Conservation (phyloP, 257 asterid genomes). For the Ajuga chamaepitys region DNA sequence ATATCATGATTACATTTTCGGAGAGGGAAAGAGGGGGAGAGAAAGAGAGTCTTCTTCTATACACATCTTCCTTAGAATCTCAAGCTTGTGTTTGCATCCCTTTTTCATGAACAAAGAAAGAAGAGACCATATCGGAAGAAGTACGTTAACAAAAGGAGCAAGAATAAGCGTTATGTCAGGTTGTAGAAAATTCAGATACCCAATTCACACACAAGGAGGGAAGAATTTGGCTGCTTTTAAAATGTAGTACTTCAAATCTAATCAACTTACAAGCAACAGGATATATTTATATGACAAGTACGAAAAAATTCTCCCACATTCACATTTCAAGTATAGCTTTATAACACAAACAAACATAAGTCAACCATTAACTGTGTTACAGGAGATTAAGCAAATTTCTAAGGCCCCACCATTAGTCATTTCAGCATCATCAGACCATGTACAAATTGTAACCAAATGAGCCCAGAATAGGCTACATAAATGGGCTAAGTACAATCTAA, state of each 20-base stretch:
- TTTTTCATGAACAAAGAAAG: neutral
- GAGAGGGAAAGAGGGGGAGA: neutral
- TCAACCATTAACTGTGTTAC: neutral
- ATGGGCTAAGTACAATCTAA: neutral
- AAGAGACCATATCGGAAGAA: neutral
- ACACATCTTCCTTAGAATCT: neutral
- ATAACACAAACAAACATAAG: neutral
- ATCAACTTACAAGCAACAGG: neutral
- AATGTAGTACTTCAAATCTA: neutral
- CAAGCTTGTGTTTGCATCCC: neutral
- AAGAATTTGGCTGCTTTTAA: neutral
- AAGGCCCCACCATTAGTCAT: neutral
- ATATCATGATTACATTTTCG: neutral
- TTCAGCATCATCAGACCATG: conserved; percentile 1
- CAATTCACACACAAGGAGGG: neutral
- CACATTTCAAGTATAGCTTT: neutral
- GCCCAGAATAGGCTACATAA: neutral
- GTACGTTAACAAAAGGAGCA: neutral
- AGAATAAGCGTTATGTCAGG: neutral
- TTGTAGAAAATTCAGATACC: neutral
- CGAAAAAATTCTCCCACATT: neutral
- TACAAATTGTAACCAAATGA: neutral
- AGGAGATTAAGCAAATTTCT: neutral
- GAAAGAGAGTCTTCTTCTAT: neutral
- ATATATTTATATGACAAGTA: neutral